Evolutionary conservation across 208 protist species (phyloP), one percentile per base, ranked within the genome.

Genomic region (Porcisia hertigi): DNA sequence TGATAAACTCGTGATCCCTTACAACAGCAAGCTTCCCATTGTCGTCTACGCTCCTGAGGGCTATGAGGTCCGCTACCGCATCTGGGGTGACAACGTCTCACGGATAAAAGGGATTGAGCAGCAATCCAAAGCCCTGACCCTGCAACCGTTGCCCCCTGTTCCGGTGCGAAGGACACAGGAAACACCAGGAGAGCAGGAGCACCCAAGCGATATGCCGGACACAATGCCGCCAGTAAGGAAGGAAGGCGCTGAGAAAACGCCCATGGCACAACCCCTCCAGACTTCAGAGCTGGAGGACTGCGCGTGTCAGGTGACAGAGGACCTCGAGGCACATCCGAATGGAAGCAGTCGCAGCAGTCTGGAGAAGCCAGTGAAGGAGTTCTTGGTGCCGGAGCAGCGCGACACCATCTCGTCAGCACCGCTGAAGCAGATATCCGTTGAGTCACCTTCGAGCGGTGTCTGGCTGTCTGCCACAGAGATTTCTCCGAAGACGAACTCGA

Each of bases 1-100:
- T n/a, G 74, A 85, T 43, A 60, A 30, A 16, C 76, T 69, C 18
- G 67, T 87, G 25, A 23, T 81, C 5, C n/a, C 49, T 57, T 89
- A 89, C 66, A 89, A 87, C 69, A 87, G 82, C 75, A 85, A 79
- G 77, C 72, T 84, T 34, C 86, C 86, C n/a, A 80, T 88, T 14
- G 87, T 91, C 34, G 82, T 91, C 60, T 91, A 89, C 79, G 70
- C 85, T 47, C 85, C 87, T 16, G 69, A 89, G 70, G 85, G 75
- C 18, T 73, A 71, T 14, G 87, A 89, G 65, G 67, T 91, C 57
- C 87, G 66, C 63, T 91, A 91, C 82, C 75, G 77, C 41, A 60
- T 91, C 45, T 91, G 87, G 87, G 69, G 55, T 58, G 82, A 82
- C 41, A 76, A 79, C 6, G 45, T n/a, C 30, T 54, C 53, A 41